Evolutionary conservation across 805 yeast species (phyloP), one percentile per base, ranked within the genome.

Genomic region (Myxozyma udenii): DNA sequence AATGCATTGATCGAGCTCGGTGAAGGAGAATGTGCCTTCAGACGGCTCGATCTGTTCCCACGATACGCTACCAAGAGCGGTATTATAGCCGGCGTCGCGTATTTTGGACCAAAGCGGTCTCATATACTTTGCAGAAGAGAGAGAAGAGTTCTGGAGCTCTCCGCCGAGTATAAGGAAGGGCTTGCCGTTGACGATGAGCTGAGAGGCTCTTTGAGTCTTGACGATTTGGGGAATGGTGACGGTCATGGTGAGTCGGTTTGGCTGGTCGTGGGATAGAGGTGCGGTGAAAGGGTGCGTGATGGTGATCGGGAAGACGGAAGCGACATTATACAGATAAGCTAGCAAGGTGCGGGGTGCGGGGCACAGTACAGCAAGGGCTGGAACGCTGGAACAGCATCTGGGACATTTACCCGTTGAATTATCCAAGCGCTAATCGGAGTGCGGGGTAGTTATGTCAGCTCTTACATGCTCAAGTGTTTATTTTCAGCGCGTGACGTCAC

Each of bases 91-190:
- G 23, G 18, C 28, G 4, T 25, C 36, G 21, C 14, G 41, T 12
- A 57, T 32, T 18, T 53, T 55, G 11, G 30, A 30, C 60, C 60
- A 57, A 4, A 47, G 16, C 16, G 48, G 44, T 19, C 43, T 28
- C 61, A 57, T 51, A 37, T 41, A 52, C 32, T 36, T 48, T 4
- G 57, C 45, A 23, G 57, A 50, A n/a, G 48, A 46, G 51, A 55
- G 23, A 2, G 61, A 55, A 9, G 61, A 57, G 51, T 57, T 57
- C 38, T 57, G 61, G 21, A 57, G 48, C 40, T 57, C 54, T 2
- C 54, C 61, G 6, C 54, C 61, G 3, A 35, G 48, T 5, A 55
- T 30, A 2, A 55, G 24, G 28, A 55, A 55, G 18, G 52, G 51
- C 40, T 22, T 33, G 33, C 33, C 33, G 33, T 14, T 14, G 33